Base-by-base conservation (phyloP, 2,329 filamentous ascomycete genomes). In the Apiospora sp. region DNA sequence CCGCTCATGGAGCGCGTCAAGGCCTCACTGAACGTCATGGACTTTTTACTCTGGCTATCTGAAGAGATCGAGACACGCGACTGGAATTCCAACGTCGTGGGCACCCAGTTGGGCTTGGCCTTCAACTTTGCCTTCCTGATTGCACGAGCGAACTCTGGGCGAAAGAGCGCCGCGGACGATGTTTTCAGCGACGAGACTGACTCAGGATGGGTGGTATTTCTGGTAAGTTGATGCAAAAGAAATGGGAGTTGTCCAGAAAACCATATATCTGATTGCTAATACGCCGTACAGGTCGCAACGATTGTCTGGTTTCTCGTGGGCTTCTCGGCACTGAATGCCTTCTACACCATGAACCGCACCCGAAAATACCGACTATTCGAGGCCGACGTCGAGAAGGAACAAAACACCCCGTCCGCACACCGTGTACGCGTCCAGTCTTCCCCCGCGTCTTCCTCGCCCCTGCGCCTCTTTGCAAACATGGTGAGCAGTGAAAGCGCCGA, bases 341-440 rank as follows among this genome's bases (percentile, higher is more conserved):
- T 92, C 79, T 96, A 95, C 82, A 94, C 95, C 41, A 93, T 98
- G 81, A 89, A 89, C 71, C 92, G 94, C 77, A 94, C 91, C 78
- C 92, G 95, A 73, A 91, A 94, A 78, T 99, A 99, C 84, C 92
- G 96, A 76, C 87, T 99, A 43, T 99, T 99, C 82, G 94, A 97
- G 83, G 92, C 91, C 75, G 91, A 92, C 49, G 92, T 98, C 75
- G 94, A 98, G 72, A 86, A 89, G 69, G 85, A 89, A 34, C 92
- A 93, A 4, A 87, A 90, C 27, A 98, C 96, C 0, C 93, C 95
- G 1, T 98, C 95, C 10, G 96, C 94, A 7, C 93, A 92, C 74
- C 92, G 96, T 74, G 96, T 99, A 8, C 92, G 92, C 69, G 94
- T 98, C 19, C 92, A 97, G 80, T 96, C 94, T 0, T 93, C 93